phyloP scores from a whole-genome alignment of 2,329 filamentous ascomycete species.

The Fusarium pseudonygamai region DNA sequence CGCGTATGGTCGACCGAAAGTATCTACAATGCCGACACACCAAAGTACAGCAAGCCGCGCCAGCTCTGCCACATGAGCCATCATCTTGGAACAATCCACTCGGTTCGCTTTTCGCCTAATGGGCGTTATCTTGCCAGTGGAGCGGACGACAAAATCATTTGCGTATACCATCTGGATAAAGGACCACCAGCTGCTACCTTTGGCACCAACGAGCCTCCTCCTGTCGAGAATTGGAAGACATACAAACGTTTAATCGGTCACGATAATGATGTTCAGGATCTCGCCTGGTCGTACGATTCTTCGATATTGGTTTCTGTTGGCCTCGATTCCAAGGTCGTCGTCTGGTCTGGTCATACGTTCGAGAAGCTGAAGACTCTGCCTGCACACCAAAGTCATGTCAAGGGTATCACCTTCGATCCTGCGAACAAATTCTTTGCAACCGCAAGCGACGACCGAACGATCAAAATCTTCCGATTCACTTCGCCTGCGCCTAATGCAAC shows the following conservation, averaged over 20 bases:
- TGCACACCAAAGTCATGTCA: slow-evolving; percentile 96
- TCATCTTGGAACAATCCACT: slow-evolving; percentile 96
- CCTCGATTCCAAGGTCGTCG: slow-evolving; percentile 95
- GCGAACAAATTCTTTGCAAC: slow-evolving; percentile 99
- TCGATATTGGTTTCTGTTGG: slow-evolving; percentile 96
- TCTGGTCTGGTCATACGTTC: slow-evolving; percentile 98
- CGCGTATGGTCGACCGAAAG: slow-evolving; percentile 98
- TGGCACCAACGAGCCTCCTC: slow-evolving; percentile 89
- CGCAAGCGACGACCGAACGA: slow-evolving; percentile 94
- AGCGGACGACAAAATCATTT: slow-evolving; percentile 98
- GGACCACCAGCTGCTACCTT: slow-evolving; percentile 83
- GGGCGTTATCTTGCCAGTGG: slow-evolving; percentile 95
- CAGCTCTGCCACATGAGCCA: slow-evolving; percentile 99
- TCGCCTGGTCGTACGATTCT: slow-evolving; percentile 96
- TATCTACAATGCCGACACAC: slow-evolving; percentile 81
- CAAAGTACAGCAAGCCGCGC: slow-evolving; percentile 78
- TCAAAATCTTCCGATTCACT: slow-evolving; percentile 96
- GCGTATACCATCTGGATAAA: slow-evolving; percentile 91
- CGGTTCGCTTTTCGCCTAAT: slow-evolving; percentile 95
- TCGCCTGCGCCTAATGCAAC: slow-evolving; percentile 91
- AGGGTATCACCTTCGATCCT: slow-evolving; percentile 97
- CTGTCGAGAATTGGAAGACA: slow-evolving; percentile 98
- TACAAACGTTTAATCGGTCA: slow-evolving; percentile 93
- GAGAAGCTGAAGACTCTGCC: slow-evolving; percentile 96
- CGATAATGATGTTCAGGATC: slow-evolving; percentile 97